phyloP scores from a whole-genome alignment of 768 basidiomycete species.

The Lentinula boryana region DNA sequence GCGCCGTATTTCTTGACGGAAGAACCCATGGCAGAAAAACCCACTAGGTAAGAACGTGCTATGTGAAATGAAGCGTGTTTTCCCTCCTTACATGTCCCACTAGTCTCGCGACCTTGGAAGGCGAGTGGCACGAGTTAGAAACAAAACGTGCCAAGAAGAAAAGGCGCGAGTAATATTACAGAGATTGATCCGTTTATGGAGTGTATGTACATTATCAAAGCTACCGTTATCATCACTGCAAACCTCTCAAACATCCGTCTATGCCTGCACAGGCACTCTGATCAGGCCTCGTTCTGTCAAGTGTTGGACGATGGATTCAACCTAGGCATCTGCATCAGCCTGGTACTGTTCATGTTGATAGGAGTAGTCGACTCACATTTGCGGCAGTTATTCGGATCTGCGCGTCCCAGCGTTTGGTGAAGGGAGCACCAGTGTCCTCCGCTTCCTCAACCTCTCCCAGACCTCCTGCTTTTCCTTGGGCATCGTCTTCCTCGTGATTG shows the following conservation, averaged over 20 bases:
- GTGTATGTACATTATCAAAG: slow-evolving; percentile 19
- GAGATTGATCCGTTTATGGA: neutral
- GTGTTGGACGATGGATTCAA: slow-evolving; percentile 83
- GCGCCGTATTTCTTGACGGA: slow-evolving; percentile 83
- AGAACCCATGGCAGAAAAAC: slow-evolving; percentile 65
- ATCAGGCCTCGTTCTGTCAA: slow-evolving; percentile 70
- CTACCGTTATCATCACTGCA: slow-evolving; percentile 21
- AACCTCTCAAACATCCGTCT: slow-evolving; percentile 12
- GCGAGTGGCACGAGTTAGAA: slow-evolving; percentile 98
- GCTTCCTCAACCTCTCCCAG: slow-evolving; percentile 84
- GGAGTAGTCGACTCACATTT: slow-evolving; percentile 48
- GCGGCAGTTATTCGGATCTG: slow-evolving; percentile 87
- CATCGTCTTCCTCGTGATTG: slow-evolving; percentile 80
- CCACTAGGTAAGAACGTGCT: slow-evolving; percentile 59
- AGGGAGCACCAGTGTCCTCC: slow-evolving; percentile 83
- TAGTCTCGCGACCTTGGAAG: slow-evolving; percentile 76
- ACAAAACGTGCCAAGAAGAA: slow-evolving; percentile 84
- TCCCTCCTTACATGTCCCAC: slow-evolving; percentile 7
- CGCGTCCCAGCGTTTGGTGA: slow-evolving; percentile 95
- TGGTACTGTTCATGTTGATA: neutral
- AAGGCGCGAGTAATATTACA: slow-evolving; percentile 35
- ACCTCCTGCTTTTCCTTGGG: slow-evolving; percentile 92
- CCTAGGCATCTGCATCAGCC: slow-evolving; percentile 34
- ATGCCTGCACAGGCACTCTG: slow-evolving; percentile 17
- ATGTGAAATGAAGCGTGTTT: neutral